Evolutionary conservation across 1,139 yeast genomes (phyloP).

Genomic region (Diutina siamensis): DNA sequence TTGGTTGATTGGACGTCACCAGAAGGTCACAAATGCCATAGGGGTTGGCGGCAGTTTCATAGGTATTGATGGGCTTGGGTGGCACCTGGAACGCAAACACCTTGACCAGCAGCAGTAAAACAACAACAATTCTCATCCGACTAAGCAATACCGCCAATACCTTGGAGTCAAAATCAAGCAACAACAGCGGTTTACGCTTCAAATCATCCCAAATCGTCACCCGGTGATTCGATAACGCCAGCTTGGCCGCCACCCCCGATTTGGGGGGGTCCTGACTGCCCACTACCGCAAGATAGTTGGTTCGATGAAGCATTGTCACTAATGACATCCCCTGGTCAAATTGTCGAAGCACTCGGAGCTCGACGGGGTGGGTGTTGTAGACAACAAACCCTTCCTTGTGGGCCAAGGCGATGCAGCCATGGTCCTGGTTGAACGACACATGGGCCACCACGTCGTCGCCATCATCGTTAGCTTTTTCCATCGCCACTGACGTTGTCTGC

Average conservation of each 20-base stretch:
- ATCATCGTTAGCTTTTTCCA: not conserved
- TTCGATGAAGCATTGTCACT: conserved; percentile 75
- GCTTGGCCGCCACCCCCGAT: conserved; percentile 44
- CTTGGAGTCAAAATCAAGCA: conserved; percentile 64
- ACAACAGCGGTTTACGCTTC: conserved; percentile 63
- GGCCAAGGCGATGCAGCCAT: conserved; percentile 79
- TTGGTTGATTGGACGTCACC: conserved; percentile 23
- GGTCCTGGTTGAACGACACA: conserved; percentile 65
- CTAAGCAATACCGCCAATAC: conserved; percentile 66
- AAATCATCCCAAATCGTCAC: conserved; percentile 86
- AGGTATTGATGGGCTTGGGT: conserved; percentile 56
- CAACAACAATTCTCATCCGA: conserved; percentile 63
- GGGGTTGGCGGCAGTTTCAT: conserved; percentile 63
- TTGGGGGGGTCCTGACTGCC: conserved; percentile 44
- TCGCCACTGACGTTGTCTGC: too few relatives aligned
- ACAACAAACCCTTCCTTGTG: conserved; percentile 76
- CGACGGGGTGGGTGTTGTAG: conserved; percentile 83
- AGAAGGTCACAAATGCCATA: conserved; percentile 61
- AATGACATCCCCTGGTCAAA: conserved; percentile 40
- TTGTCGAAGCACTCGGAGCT: conserved; percentile 58
- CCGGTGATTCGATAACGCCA: conserved; percentile 67
- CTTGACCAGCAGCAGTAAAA: conserved; percentile 52
- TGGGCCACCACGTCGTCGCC: not conserved
- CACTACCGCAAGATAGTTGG: conserved; percentile 78
- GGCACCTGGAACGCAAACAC: conserved; percentile 76